Evolutionary conservation across 129 eudicot species (phyloP).

Genomic region (Tagetes erecta): DNA sequence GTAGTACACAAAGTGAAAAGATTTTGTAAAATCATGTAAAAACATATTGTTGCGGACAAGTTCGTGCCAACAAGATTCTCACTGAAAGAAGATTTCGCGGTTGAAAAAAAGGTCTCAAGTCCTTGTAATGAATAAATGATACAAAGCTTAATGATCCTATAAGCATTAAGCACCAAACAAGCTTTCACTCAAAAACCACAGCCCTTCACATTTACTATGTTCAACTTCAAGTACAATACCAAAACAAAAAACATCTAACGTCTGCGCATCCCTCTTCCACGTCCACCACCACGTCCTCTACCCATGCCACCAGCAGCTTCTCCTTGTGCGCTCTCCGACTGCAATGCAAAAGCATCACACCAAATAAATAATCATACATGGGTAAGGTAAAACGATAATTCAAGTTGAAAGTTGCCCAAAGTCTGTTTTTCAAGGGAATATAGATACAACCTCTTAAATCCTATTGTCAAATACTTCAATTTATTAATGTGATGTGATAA

Average conservation of each 20-base stretch:
- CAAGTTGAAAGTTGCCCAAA: background rate
- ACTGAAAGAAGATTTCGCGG: too few species aligned
- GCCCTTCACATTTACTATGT: conserved; percentile 14
- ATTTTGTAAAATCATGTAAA: too few species aligned
- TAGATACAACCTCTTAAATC: background rate
- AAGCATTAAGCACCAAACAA: background rate
- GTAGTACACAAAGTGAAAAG: too few species aligned
- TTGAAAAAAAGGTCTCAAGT: too few species aligned
- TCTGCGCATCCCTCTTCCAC: conserved; percentile 98
- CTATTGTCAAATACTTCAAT: background rate
- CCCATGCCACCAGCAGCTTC: conserved; percentile 91
- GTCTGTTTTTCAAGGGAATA: background rate
- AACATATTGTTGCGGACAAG: too few species aligned
- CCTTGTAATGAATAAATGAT: too few species aligned
- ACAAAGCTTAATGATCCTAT: too few species aligned
- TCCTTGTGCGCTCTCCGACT: conserved; percentile 99
- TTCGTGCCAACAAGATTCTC: too few species aligned
- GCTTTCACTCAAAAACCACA: conserved; percentile 23
- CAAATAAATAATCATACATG: too few species aligned
- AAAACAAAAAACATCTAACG: conserved; percentile 30
- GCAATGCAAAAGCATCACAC: conserved; percentile 18
- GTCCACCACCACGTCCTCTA: conserved; percentile 76
- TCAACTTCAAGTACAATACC: conserved; percentile 5
- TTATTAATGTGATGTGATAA: background rate
- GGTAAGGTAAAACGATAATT: background rate